A percentile compares a stretch with the other conserved stretches of the same genome.
Evolutionary conservation across 148 eudicot genomes (phyloP).

Genomic region (Amaranthus palmeri): DNA sequence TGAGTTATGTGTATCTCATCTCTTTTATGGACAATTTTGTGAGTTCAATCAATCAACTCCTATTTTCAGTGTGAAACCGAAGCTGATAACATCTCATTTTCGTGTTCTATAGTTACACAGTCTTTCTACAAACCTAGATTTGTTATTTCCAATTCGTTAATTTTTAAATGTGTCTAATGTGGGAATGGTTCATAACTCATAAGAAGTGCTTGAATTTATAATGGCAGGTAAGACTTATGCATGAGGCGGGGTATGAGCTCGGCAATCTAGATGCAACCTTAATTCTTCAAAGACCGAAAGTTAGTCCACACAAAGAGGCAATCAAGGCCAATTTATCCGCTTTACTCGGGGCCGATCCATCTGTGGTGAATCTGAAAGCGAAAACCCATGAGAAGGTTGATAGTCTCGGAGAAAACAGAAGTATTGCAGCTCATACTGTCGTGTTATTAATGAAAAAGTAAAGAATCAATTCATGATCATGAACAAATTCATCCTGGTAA

Average conservation of each 20-base stretch:
- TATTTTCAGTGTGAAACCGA: too few relatives aligned
- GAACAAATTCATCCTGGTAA: neutral
- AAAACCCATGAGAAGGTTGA: constrained; percentile 97
- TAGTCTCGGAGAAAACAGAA: constrained; percentile 94
- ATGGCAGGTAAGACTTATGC: constrained; percentile 79
- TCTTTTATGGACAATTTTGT: too few relatives aligned
- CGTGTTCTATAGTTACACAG: too few relatives aligned
- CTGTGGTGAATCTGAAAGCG: constrained; percentile 83
- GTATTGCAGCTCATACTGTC: constrained; percentile 94
- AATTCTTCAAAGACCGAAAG: constrained; percentile 85
- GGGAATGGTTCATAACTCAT: neutral
- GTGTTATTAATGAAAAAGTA: constrained; percentile 82
- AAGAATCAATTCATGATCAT: neutral
- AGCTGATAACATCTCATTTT: too few relatives aligned
- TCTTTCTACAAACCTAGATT: too few relatives aligned
- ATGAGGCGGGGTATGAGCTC: constrained; percentile 92
- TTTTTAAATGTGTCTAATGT: neutral
- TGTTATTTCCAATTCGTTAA: too few relatives aligned
- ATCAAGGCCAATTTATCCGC: constrained; percentile 63
- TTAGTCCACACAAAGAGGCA: constrained; percentile 87
- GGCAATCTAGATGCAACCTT: constrained; percentile 92
- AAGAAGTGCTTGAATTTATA: constrained; percentile 1
- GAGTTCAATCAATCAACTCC: too few relatives aligned
- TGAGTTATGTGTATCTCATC: too few relatives aligned
- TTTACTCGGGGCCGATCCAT: constrained; percentile 80